phyloP scores from a whole-genome alignment of 257 asterid species.

The Petunia axillaris region DNA sequence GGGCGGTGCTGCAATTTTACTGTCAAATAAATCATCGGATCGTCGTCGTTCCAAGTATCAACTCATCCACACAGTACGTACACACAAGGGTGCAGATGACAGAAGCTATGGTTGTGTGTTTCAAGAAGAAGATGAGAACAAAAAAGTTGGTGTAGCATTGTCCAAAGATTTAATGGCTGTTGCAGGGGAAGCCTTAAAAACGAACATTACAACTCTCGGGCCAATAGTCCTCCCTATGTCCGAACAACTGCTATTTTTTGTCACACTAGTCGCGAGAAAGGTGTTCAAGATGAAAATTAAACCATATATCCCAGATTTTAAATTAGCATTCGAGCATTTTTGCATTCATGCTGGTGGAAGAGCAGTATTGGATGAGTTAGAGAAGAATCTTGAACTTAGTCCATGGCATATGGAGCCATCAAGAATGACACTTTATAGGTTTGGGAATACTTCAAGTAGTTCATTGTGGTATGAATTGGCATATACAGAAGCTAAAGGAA shows the following conservation, averaged over 20 bases:
- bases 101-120: constrained; percentile 61
- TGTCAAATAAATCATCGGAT: constrained; percentile 56
- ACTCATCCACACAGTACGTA: constrained; percentile 62
- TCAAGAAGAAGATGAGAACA: constrained; percentile 58
- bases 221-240: constrained; percentile 73
- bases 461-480: constrained; percentile 60
- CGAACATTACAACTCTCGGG: constrained; percentile 50
- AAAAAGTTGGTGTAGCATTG: constrained; percentile 42
- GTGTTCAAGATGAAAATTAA: constrained; percentile 49
- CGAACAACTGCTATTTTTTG: constrained; percentile 57
- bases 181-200: constrained; percentile 57
- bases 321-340: constrained; percentile 56
- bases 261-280: constrained; percentile 52
- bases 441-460: constrained; percentile 58
- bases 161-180: constrained; percentile 59
- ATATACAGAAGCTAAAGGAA: constrained; percentile 54
- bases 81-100: constrained; percentile 70
- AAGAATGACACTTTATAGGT: constrained; percentile 58
- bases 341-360: constrained; percentile 63
- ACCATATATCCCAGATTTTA: constrained; percentile 56
- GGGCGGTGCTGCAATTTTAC: constrained; percentile 79
- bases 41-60: constrained; percentile 60
- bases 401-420: constrained; percentile 66
- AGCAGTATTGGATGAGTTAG: constrained; percentile 51
- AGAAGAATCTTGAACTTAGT: constrained; percentile 49